A percentile compares a stretch with the other conserved stretches of the same genome.
Evolutionary conservation across 345 rosid species (phyloP).

Genomic region (Euphorbia peplus): DNA sequence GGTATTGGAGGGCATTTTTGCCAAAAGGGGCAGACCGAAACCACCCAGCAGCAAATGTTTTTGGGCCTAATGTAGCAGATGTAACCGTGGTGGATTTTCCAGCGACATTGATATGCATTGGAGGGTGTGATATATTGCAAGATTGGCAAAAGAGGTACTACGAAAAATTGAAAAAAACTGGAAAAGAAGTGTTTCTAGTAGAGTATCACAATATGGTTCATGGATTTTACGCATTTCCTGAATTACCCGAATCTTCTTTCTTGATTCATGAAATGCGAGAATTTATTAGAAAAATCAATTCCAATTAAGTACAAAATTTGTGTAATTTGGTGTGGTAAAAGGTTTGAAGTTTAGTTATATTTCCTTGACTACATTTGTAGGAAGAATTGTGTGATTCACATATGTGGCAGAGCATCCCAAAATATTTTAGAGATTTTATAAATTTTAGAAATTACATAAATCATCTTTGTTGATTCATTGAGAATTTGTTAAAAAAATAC

Average conservation of each 20-base stretch:
- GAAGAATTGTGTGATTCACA: too few species aligned
- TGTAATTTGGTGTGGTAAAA: too few species aligned
- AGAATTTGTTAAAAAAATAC: too few species aligned
- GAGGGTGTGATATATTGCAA: constrained; percentile 18
- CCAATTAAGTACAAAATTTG: too few species aligned
- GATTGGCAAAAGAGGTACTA: constrained; percentile 27
- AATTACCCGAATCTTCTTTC: constrained; percentile 2
- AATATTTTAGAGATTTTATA: too few species aligned
- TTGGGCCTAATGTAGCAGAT: constrained; percentile 11
- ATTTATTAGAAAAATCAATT: constrained; percentile 13
- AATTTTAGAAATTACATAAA: too few species aligned
- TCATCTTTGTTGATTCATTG: too few species aligned
- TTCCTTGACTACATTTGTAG: too few species aligned
- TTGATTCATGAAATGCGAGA: constrained; percentile 13
- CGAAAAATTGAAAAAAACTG: constrained; percentile 4
- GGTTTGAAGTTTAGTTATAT: too few species aligned
- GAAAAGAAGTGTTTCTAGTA: constrained; percentile 13
- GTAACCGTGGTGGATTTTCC: constrained; percentile 13
- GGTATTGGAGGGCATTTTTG: constrained; percentile 19
- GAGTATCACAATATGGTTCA: constrained; percentile 15
- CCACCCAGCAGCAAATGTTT: constrained; percentile 17
- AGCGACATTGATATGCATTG: constrained; percentile 3
- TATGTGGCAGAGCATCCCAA: too few species aligned
- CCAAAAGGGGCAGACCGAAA: constrained; percentile 17
- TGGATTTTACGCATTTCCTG: background rate